Evolutionary conservation across 345 rosid species (phyloP), one percentile per base, ranked within the genome.

Genomic region (Trapa incisa): DNA sequence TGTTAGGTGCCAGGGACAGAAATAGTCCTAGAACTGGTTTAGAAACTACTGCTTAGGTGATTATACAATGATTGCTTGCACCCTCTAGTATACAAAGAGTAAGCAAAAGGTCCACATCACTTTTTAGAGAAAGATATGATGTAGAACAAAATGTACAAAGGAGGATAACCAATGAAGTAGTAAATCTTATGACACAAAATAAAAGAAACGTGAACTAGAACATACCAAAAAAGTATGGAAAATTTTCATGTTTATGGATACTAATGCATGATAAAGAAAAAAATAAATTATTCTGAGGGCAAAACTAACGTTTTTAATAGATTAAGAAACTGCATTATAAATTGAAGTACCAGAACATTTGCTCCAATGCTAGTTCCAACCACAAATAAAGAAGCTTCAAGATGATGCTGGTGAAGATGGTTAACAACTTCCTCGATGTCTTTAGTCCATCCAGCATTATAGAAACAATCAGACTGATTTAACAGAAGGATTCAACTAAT

Each of bases 351-450:
- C 87, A 92, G 78, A 69, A 92, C 43, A 68, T 92, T 89, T 68
- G 98, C 96, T 15, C 98, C 96, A 68, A 92, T 87, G 82, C 98
- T 92, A 47, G 98, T 89, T 75, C 98, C 96, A 74, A 92, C 73
- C 7, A 81, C 91, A 77, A 89, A 89, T 64, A 92, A 75, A 71
- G 96, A 89, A 85, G 96, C 92, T 78, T 67, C 78, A 37, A 91
- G 87, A 67, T 85, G 81, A 16, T 81, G 70, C 1, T 69, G 65
- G 57, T 87, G 92, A 68, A 92, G 89, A 79, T 81, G 74, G 65
- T 68, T 74, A 70, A 86, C 65, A 64, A 89, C 84, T 17, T 63
- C 80, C 29, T 93, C 69, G 6, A 79, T 17, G 75, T 92, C 98
- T 76, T 85, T 92, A 37, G 98, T 92, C 88, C 91, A 87, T 53